These are phyloP conservation scores for Dimargaris cristalligena DNA, from an alignment of 192 early-diverging fungal species.

Conservation along the genomic window DNA sequence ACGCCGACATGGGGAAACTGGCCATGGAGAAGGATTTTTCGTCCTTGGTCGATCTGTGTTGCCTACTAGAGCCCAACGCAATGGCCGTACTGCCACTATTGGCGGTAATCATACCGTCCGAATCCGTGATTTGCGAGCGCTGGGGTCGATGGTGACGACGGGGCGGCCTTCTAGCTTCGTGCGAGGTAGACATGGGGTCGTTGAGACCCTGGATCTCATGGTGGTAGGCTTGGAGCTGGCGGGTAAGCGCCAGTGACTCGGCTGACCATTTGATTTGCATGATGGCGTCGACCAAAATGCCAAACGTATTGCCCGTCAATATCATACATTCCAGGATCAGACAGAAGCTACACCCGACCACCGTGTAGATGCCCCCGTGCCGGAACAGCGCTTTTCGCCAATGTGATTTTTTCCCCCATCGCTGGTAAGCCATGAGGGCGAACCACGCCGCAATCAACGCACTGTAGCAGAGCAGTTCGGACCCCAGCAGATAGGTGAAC, in stretches of 20 bases:
- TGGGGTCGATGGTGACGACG: no score
- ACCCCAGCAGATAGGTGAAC: background rate
- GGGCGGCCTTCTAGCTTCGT: no score
- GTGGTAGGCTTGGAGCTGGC: background rate
- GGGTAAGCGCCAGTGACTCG: background rate
- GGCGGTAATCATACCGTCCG: no score
- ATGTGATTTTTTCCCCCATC: background rate
- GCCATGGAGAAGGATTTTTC: no score
- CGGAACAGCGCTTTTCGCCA: background rate
- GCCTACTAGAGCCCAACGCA: no score
- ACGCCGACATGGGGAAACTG: no score
- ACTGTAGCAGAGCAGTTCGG: background rate
- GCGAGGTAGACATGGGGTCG: no score
- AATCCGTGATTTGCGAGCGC: no score
- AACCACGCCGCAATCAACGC: background rate
- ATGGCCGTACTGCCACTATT: no score
- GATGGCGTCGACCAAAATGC: background rate
- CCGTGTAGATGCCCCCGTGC: background rate
- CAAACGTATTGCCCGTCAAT: background rate
- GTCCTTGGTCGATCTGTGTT: no score
- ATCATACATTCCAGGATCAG: background rate
- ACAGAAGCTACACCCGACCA: background rate
- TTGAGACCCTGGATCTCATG: no score
- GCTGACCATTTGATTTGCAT: background rate
- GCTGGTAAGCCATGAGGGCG: background rate